Evolutionary conservation across 805 yeast genomes (phyloP), one percentile per base, ranked within the genome.

Genomic region (Metschnikowia corniflorae): DNA sequence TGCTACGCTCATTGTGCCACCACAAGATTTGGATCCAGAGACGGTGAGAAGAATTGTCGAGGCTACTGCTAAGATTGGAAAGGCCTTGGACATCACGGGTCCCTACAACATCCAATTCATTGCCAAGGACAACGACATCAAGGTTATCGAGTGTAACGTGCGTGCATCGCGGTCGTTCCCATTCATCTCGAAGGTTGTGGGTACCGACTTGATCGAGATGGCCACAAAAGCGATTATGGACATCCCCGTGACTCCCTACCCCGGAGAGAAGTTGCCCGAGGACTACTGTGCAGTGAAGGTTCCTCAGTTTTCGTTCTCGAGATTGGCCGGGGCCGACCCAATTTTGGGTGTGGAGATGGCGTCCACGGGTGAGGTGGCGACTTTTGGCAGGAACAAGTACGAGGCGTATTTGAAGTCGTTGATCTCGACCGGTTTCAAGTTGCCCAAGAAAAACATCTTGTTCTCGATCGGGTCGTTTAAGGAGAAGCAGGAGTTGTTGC

Each of bases 121-220:
- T 61, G 96, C 96, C 43, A 86, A 88, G 70, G 88, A 89, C 64
- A 85, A 86, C 53, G 95, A 87, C 53, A 87, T 91, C 64, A 93
- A 93, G 78, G 98, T 91, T 37, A 91, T 91, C 59, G 98, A 91
- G 70, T 91, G 98, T 77, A 91, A 91, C 59, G 96, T 91, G 40
- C 85, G 98, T 70, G 98, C 98, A 24, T 91, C 97, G n/a, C 85
- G 98, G 64, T 91, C 97, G 13, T 89, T 87, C 86, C 98, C 98
- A 66, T 91, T 93, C 69, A 87, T 89, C 50, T 91, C 97, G 35
- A 91, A 91, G 79, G 96, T 88, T 54, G 88, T 88, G 47, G 97
- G 97, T 48, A 88, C 91, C 40, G 95, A 91, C 63, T 75, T 91
- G 70, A 91, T 91, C 66, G 97, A 89, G 65, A 80, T 91, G 83